phyloP scores from a whole-genome alignment of 1,139 yeast species.

The Candida tetrigidarum region DNA sequence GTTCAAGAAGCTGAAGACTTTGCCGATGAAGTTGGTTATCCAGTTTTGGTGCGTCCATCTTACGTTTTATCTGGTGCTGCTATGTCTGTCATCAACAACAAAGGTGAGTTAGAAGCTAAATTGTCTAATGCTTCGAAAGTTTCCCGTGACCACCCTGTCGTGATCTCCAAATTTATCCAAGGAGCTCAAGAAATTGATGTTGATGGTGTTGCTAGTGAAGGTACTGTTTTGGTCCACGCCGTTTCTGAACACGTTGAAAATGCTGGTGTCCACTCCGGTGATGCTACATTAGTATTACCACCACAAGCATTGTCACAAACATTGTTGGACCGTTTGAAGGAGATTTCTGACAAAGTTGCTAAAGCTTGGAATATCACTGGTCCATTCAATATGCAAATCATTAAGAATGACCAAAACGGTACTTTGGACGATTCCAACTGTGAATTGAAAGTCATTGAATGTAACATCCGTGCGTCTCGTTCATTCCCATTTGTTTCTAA shows the following conservation, averaged over 20 bases:
- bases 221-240: constrained; percentile 90
- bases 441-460: constrained; percentile 89
- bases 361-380: constrained; percentile 95
- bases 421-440: constrained; percentile 54
- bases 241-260: constrained; percentile 98
- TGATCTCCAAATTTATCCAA: constrained; percentile 91
- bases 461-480: constrained; percentile 99
- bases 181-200: constrained; percentile 97
- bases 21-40: constrained; percentile 88
- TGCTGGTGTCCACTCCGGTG: constrained; percentile 99
- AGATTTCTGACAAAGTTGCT: constrained; percentile 91
- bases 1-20: constrained; percentile 83
- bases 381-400: constrained; percentile 98
- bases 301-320: constrained; percentile 72
- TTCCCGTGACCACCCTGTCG: constrained; percentile 96
- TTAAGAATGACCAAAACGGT: constrained; percentile 53
- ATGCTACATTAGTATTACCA: constrained; percentile 93
- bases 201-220: constrained; percentile 93
- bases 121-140: constrained; percentile 89
- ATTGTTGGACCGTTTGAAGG: constrained; percentile 71
- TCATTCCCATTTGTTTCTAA: constrained; percentile 99
- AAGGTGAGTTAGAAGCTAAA: constrained; percentile 78
- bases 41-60: constrained; percentile 97
- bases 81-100: constrained; percentile 87
- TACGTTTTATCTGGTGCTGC: constrained; percentile 99